Conservation (phyloP, 1,139 yeast species). For the Blastobotrys indianensis region DNA sequence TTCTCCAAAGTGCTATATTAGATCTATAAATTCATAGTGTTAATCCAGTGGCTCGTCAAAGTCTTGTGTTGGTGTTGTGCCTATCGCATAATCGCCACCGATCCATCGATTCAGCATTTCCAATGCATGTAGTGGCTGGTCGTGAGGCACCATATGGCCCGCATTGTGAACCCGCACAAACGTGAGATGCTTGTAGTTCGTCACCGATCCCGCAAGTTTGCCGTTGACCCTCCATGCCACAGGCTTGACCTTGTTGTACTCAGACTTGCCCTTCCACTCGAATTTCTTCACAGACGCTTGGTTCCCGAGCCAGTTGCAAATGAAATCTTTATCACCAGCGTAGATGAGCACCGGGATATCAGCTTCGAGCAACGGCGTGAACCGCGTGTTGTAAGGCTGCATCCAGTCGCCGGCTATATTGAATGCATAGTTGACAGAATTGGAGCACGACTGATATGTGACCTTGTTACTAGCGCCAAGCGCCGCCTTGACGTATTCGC, state of each 20-base stretch:
- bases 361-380: conserved; percentile 57
- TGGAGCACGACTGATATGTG: conserved; percentile 71
- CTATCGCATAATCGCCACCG: conserved; percentile 18
- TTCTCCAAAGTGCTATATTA: too few relatives aligned
- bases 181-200: conserved; percentile 52
- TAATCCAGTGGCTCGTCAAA: background rate
- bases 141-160: conserved; percentile 70
- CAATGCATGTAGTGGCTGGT: conserved; percentile 64
- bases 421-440: conserved; percentile 44
- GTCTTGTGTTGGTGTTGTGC: background rate
- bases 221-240: conserved; percentile 38
- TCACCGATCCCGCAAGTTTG: conserved; percentile 53
- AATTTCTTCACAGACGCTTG: conserved; percentile 68
- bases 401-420: conserved; percentile 64
- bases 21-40: too few relatives aligned
- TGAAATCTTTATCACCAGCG: conserved; percentile 87
- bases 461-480: conserved; percentile 84
- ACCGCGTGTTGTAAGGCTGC: conserved; percentile 55
- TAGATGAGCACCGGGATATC: conserved; percentile 62
- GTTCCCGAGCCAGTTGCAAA: conserved; percentile 89
- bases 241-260: conserved; percentile 30
- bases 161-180: conserved; percentile 61
- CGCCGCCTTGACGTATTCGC: conserved; percentile 61
- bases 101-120: conserved; percentile 78
- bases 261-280: conserved; percentile 50